These are phyloP conservation scores for Paecilomyces fulvus DNA, from an alignment of 2,329 filamentous ascomycete genomes.

Conservation along the genomic window DNA sequence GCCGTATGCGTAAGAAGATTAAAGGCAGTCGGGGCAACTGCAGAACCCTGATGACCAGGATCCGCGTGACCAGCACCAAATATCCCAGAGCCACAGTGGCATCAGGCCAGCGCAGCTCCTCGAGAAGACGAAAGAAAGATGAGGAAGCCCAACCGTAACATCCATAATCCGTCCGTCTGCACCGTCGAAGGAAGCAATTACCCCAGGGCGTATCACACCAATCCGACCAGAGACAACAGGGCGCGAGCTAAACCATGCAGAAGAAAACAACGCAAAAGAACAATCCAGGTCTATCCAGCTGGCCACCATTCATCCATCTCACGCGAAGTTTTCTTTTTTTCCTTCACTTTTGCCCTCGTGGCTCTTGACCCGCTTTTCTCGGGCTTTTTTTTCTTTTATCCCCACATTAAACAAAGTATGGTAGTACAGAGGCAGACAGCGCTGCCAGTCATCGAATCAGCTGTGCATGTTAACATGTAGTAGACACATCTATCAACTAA, in stretches of 20 bases:
- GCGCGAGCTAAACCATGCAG: neutral
- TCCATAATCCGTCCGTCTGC: neutral
- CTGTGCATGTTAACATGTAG: neutral
- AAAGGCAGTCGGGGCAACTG: neutral
- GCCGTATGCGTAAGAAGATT: neutral
- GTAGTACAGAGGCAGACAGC: constrained; percentile 1
- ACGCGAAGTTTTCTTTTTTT: neutral
- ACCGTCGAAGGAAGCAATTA: neutral
- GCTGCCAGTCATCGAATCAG: neutral
- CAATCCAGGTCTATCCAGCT: neutral
- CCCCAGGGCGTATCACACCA: neutral
- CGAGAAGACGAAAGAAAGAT: neutral
- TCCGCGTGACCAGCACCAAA: neutral
- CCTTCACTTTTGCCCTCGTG: neutral
- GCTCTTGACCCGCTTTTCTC: neutral
- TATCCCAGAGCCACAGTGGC: neutral
- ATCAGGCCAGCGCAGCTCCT: neutral
- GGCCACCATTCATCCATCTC: neutral
- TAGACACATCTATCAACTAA: constrained; percentile 8
- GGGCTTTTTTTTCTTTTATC: neutral
- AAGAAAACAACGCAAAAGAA: neutral
- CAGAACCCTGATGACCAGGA: neutral
- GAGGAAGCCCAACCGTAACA: neutral
- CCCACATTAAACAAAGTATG: neutral
- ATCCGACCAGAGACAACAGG: neutral